phyloP scores from a whole-genome alignment of 1,284 basidiomycete genomes.

The Sporisorium exsertum region DNA sequence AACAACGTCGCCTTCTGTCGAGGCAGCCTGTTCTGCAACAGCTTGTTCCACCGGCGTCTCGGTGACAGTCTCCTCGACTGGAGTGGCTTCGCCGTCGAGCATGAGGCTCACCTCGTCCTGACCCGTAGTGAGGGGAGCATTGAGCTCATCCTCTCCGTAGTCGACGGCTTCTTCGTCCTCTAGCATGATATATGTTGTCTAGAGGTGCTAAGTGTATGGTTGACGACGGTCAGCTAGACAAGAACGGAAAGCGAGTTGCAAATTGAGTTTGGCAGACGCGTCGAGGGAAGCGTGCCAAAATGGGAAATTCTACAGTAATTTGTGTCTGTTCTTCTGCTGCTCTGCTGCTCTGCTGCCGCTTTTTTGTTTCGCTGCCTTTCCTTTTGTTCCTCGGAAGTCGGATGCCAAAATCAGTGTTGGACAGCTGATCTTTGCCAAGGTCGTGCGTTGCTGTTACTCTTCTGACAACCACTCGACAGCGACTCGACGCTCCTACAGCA shows the following conservation, averaged over 20 bases:
- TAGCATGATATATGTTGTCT: slow-evolving; percentile 16
- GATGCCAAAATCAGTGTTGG: not conserved
- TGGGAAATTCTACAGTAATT: too few relatives aligned
- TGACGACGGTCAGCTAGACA: not conserved
- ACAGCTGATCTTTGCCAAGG: not conserved
- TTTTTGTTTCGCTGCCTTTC: not conserved
- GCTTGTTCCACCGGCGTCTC: not conserved
- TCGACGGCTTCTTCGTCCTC: slow-evolving; percentile 52
- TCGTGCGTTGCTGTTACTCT: not conserved
- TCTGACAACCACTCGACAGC: not conserved
- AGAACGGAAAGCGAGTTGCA: not conserved
- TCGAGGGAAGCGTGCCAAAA: not conserved
- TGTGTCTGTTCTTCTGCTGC: not conserved
- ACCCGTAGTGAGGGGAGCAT: slow-evolving; percentile 10
- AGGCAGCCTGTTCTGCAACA: not conserved
- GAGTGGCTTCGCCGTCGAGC: slow-evolving; percentile 19
- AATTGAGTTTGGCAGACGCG: slow-evolving; percentile 7
- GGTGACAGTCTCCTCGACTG: not conserved
- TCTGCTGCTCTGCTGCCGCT: not conserved
- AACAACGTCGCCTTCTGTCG: not conserved
- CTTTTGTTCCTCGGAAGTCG: slow-evolving; percentile 10
- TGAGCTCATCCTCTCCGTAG: slow-evolving; percentile 48
- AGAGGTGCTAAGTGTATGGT: not conserved
- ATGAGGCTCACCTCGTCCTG: slow-evolving; percentile 42
- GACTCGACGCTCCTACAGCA: slow-evolving; percentile 1